Base-by-base conservation (phyloP, 768 basidiomycete genomes). In the Lactarius hengduanensis region DNA sequence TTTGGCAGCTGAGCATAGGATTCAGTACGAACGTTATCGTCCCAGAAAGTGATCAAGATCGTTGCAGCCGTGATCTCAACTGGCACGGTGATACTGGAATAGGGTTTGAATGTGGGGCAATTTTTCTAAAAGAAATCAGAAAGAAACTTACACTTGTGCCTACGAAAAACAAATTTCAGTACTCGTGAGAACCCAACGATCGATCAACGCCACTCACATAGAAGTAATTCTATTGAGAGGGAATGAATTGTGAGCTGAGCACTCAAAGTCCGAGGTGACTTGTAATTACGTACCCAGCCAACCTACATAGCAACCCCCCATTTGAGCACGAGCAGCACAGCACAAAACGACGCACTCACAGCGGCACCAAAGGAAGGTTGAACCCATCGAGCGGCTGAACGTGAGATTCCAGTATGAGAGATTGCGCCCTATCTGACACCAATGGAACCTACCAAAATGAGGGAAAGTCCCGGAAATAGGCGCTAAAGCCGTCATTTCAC, bases 391-490 rank as follows among this genome's bases (percentile, higher is more conserved):
- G 77, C 72, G 34, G 76, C 72, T 71, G 55, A 55, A 50, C 22
- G 32, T 1, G 40, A 10, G 18, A 22, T 28, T 20, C 34, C 28
- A 45, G 30, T 11, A 38, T 3, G 2, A 28, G 32, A 26, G 1
- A 10, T 36, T 45, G 22, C 3, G 38, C 26, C 16, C 63, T n/a
- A 32, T 41, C 22, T 20, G 20, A 47, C 34, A 32, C 4, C 47
- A 41, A 34, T 40, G 16, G 32, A 26, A 63, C 79, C 5, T 57
- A 83, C 85, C 86, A 74, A 82, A 91, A 75, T 90, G 88, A 22
- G 89, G 88, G 73, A 90, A 91, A 0, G 88, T 87, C 20, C 91
- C 91, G 4, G 90, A 88, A 57, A 91, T 85, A 2, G 90, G 90
- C 1, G 89, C 90, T 76, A 84, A 84, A 4, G 87, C 85, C n/a